Evolutionary conservation across 768 basidiomycete species (phyloP), one percentile per base, ranked within the genome.

Genomic region (Boletus rubropictus): DNA sequence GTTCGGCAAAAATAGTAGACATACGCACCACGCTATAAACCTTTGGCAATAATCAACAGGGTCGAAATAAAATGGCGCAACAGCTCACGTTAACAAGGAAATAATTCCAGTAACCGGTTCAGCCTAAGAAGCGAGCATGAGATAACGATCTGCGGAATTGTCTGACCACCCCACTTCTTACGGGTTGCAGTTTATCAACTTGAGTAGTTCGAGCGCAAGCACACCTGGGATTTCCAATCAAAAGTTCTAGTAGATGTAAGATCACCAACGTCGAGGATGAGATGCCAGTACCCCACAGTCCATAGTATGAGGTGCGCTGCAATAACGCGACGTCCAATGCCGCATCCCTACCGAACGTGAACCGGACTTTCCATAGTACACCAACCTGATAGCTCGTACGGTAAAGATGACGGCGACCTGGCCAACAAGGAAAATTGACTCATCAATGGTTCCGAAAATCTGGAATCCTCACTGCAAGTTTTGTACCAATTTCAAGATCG

Each of bases 1-100:
- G 5, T 11, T 27, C n/a, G 25, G 24, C 20, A 24, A 25, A 11
- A 1, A 25, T 14, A 10, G 14, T 31, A 20, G 15, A 34, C 35
- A 15, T 34, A 45, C 42, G 9, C 37, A 42, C 48, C 48, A 39
- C 3, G 31, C 20, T 27, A 49, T 31, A 39, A 44, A 49, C n/a
- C 48, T 49, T 35, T 2, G 11, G 28, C 12, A 3, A 15, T 21
- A 15, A 18, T 49, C 42, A 39, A 14, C 12, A 31, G 9, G 2
- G 10, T 25, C 12, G 10, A 11, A 24, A 7, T 27, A 31, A 17
- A 43, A 4, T 10, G n/a, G 9, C 17, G 11, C 17, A 0, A 29
- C 20, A 29, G 28, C 43, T 45, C 39, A 50, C 49, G 36, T 43
- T 7, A 28, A 5, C 14, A 44, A 29, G 8, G 49, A 43, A 12